Evolutionary conservation across 176 grass and related monocot genomes (phyloP).

Genomic region (Triticum dicoccoides): DNA sequence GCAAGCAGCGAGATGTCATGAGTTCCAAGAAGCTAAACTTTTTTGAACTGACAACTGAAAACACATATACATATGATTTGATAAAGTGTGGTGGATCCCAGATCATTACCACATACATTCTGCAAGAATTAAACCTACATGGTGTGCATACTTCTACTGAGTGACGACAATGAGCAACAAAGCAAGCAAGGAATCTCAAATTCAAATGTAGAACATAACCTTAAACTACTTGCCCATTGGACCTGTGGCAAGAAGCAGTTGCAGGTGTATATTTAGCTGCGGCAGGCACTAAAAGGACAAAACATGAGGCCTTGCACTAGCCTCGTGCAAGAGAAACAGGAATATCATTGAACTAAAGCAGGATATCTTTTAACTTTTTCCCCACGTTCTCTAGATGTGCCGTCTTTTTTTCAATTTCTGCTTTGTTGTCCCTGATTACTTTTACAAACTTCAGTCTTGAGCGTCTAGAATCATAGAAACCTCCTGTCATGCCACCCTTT

Average conservation of each 20-base stretch:
- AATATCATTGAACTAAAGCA: conserved; percentile 24
- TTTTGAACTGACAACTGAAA: neutral
- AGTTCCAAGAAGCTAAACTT: neutral
- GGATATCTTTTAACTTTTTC: conserved; percentile 90
- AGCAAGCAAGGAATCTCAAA: neutral
- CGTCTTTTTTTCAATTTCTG: conserved; percentile 66
- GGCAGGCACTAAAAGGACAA: neutral
- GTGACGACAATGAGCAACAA: neutral
- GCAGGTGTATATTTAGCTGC: neutral
- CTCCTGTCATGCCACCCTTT: conserved; percentile 99
- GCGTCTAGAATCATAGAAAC: conserved; percentile 94
- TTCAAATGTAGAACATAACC: conserved; percentile 2
- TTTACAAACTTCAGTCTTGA: conserved; percentile 93
- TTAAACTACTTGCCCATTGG: neutral
- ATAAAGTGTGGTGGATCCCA: neutral
- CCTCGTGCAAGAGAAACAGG: neutral
- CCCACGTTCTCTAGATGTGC: conserved; percentile 66
- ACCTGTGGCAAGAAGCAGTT: neutral
- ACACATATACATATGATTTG: neutral
- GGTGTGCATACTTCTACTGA: neutral
- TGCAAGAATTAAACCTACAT: neutral
- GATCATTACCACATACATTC: conserved; percentile 9
- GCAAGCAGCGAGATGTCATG: neutral
- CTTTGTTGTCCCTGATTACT: conserved; percentile 77
- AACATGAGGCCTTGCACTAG: neutral